Evolutionary conservation across 805 yeast species (phyloP).

Genomic region (Blastobotrys terrestris): DNA sequence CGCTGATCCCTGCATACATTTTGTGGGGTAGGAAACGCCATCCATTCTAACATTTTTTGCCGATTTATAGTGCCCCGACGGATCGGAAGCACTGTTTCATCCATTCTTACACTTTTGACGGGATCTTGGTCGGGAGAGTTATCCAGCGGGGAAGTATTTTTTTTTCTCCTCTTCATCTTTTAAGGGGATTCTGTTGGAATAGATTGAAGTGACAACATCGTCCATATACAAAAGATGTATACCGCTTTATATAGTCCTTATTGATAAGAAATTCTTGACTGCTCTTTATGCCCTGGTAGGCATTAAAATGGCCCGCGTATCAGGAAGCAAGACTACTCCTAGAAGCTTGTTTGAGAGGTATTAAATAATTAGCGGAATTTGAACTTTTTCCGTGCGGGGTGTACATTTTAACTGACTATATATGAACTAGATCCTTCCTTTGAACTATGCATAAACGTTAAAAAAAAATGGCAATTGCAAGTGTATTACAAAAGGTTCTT

Average conservation of each 20-base stretch:
- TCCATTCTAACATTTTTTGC: background rate
- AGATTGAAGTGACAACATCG: too few species aligned
- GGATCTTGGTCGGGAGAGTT: background rate
- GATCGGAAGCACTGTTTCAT: background rate
- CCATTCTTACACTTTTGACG: background rate
- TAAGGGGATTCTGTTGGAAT: too few species aligned
- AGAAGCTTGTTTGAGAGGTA: background rate
- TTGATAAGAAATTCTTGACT: too few species aligned
- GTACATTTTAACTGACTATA: too few species aligned
- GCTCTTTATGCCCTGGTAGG: too few species aligned
- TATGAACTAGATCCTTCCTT: too few species aligned
- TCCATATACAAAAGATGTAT: too few species aligned
- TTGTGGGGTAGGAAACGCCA: background rate
- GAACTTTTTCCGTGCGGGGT: background rate
- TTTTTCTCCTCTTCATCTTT: too few species aligned
- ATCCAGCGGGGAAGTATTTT: background rate
- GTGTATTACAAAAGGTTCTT: background rate
- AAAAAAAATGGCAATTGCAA: background rate
- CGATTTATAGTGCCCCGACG: background rate
- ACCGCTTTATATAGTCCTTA: too few species aligned
- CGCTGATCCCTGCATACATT: background rate
- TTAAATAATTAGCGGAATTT: background rate
- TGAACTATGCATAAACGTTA: too few species aligned
- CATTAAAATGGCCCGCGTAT: too few species aligned
- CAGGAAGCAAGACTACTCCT: background rate